Evolutionary conservation across 2,329 filamentous ascomycete genomes (phyloP).

Genomic region (Lojkania enalia): DNA sequence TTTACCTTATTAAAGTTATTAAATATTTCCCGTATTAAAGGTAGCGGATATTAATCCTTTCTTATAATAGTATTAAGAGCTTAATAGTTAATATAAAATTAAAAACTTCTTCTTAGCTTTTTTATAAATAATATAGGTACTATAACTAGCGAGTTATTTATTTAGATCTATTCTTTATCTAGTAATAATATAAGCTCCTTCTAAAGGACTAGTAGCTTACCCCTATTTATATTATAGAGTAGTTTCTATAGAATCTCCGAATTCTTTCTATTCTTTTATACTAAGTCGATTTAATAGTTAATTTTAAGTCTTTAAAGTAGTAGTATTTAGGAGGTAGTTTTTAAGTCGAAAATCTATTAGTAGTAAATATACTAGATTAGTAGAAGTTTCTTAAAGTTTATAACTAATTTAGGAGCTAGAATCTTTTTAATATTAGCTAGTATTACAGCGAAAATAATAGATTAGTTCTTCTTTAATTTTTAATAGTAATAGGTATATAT

Average conservation of each 20-base stretch:
- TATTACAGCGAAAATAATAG: background rate
- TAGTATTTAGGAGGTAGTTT: constrained; percentile 1
- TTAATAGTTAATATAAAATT: constrained; percentile 44
- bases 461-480: too few relatives aligned
- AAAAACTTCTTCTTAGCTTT: constrained; percentile 33
- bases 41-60: constrained; percentile 40
- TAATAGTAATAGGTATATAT: too few relatives aligned
- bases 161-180: constrained; percentile 9
- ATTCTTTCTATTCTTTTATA: constrained; percentile 1
- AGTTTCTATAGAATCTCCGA: constrained; percentile 4
- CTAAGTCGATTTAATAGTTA: constrained; percentile 2
- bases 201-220: constrained; percentile 5
- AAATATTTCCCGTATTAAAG: constrained; percentile 37
- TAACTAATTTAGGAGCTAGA: background rate
- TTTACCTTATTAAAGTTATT: constrained; percentile 23
- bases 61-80: constrained; percentile 40
- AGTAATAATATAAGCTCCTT: background rate
- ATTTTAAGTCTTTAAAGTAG: constrained; percentile 1
- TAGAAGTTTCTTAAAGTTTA: too few relatives aligned
- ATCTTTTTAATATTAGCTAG: constrained; percentile 2
- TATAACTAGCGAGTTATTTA: constrained; percentile 7
- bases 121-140: constrained; percentile 36
- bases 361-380: too few relatives aligned
- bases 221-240: constrained; percentile 11
- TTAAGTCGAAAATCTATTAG: background rate